A percentile compares a stretch with the other conserved stretches of the same genome.
phyloP scores from a whole-genome alignment of 208 protist genomes.

The Crithidia acanthocephali region DNA sequence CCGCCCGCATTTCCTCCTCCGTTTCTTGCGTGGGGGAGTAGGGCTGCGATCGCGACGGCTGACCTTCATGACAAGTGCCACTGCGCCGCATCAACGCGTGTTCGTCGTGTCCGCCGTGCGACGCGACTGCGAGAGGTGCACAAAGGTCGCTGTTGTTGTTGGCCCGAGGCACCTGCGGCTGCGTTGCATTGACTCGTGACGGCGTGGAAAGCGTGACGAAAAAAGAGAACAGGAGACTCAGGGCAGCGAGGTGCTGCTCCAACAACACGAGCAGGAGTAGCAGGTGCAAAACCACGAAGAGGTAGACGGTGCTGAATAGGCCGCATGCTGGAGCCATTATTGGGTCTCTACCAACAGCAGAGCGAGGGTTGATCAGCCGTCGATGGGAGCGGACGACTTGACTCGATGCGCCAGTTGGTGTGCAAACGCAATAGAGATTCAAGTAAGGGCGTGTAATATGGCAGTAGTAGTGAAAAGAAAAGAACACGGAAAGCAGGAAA shows the following conservation, averaged over 20 bases:
- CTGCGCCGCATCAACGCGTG: background rate
- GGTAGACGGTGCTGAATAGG: conserved; percentile 33
- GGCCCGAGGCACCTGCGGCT: background rate
- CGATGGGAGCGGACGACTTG: too few relatives aligned
- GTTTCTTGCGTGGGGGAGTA: background rate
- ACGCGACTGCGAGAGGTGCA: background rate
- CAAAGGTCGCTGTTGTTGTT: background rate
- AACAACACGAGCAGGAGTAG: conserved; percentile 29
- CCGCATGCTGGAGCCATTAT: conserved; percentile 12
- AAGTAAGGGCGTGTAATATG: too few relatives aligned
- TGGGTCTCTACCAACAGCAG: too few relatives aligned
- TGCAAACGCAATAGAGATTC: too few relatives aligned
- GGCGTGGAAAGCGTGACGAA: conserved; percentile 5
- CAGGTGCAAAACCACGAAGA: conserved; percentile 49
- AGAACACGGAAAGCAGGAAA: background rate
- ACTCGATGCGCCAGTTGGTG: too few relatives aligned
- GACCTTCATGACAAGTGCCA: too few relatives aligned
- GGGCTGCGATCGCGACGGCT: background rate
- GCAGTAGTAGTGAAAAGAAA: background rate
- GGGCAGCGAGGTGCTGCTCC: conserved; percentile 18
- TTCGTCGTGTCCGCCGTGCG: background rate
- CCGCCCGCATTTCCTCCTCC: background rate
- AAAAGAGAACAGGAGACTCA: conserved; percentile 15
- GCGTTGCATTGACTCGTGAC: background rate
- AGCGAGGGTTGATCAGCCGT: background rate